Percentiles rank a stretch among this genome's conserved stretches.
phyloP scores from a whole-genome alignment of 208 protist species.

The Leptomonas seymouri region DNA sequence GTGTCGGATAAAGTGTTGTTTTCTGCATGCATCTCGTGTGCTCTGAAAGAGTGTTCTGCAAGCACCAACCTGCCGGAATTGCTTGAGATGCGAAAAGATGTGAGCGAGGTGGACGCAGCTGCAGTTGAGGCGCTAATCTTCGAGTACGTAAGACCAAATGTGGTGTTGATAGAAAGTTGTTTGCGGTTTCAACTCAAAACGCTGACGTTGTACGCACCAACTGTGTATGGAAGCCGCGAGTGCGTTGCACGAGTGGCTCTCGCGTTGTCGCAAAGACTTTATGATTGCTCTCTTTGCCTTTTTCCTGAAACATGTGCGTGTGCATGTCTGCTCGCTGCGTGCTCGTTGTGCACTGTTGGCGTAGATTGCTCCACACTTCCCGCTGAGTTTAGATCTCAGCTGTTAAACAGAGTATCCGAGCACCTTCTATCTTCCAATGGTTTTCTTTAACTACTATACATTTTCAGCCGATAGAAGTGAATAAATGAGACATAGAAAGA shows the following conservation, averaged over 20 bases:
- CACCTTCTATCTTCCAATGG: neutral
- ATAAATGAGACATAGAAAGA: neutral
- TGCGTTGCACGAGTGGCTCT: slow-evolving; percentile 57
- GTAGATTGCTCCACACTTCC: slow-evolving; percentile 20
- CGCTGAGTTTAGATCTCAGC: slow-evolving; percentile 20
- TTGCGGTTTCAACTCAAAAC: slow-evolving; percentile 60
- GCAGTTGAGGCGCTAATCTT: slow-evolving; percentile 68
- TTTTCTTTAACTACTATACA: neutral
- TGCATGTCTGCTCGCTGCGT: slow-evolving; percentile 55
- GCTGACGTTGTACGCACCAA: slow-evolving; percentile 28
- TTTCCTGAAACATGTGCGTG: slow-evolving; percentile 67
- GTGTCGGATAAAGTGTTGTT: slow-evolving; percentile 37
- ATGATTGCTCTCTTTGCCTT: slow-evolving; percentile 55
- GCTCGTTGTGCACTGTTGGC: slow-evolving; percentile 20
- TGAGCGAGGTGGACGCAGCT: slow-evolving; percentile 53
- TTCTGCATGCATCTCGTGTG: slow-evolving; percentile 61
- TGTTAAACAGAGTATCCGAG: slow-evolving; percentile 13
- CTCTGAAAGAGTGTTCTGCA: slow-evolving; percentile 64
- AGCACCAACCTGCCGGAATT: slow-evolving; percentile 17
- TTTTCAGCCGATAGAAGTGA: neutral
- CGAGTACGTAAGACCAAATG: slow-evolving; percentile 58
- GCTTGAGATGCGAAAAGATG: slow-evolving; percentile 6
- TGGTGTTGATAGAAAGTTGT: slow-evolving; percentile 76
- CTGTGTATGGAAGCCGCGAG: slow-evolving; percentile 36
- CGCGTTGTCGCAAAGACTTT: slow-evolving; percentile 52